These are phyloP conservation scores for Cucurbita pepo DNA, from an alignment of 306 rosid species.

Conservation along the genomic window DNA sequence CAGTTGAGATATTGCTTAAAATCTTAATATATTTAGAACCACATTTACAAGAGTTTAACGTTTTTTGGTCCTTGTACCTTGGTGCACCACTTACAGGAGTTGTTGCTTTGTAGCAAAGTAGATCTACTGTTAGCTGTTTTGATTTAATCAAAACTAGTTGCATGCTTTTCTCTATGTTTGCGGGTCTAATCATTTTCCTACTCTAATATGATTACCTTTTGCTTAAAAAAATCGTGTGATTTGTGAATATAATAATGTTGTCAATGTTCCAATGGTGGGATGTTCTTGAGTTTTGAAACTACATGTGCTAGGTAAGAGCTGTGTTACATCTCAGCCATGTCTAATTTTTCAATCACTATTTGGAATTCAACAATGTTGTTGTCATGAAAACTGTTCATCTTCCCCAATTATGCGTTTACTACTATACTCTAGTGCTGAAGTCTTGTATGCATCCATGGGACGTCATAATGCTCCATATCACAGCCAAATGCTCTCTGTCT, in stretches of 20 bases:
- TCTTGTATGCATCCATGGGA: neutral
- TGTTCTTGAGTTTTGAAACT: neutral
- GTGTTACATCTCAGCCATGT: neutral
- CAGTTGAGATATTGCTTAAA: neutral
- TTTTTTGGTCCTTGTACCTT: neutral
- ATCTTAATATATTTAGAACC: neutral
- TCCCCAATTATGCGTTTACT: neutral
- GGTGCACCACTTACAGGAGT: neutral
- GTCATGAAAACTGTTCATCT: neutral
- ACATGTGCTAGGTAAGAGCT: neutral
- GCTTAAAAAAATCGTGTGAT: neutral
- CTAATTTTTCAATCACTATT: neutral
- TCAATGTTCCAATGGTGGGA: neutral
- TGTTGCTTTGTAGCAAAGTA: neutral
- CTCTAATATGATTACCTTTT: neutral
- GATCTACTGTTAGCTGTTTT: neutral
- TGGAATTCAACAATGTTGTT: neutral
- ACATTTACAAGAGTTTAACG: neutral
- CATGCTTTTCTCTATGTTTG: neutral
- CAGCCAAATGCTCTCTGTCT: neutral
- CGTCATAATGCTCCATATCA: neutral
- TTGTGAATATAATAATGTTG: neutral
- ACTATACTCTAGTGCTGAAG: neutral
- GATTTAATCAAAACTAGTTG: neutral
- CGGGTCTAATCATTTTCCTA: neutral